A percentile compares a stretch with the other conserved stretches of the same genome.
phyloP scores from a whole-genome alignment of 2,329 filamentous ascomycete species.

The Chaetomiaceae sp. region DNA sequence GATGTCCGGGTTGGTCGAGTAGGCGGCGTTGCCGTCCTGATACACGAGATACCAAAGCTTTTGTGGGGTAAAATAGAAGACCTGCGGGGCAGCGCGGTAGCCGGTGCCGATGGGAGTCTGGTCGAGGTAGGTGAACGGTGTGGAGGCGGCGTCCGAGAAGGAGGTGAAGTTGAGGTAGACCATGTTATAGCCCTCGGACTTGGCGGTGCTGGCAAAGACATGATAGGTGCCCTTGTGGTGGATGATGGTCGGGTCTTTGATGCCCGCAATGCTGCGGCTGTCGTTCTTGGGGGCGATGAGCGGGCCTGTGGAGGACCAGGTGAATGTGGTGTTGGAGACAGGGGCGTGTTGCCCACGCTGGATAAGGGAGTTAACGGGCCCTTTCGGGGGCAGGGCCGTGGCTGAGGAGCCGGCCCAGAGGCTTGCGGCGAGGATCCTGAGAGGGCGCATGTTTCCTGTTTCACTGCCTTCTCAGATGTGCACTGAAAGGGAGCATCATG shows the following conservation, averaged over 20 bases:
- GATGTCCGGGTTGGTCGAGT: slow-evolving; percentile 38
- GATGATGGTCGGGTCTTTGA: slow-evolving; percentile 27
- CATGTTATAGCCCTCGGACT: slow-evolving; percentile 34
- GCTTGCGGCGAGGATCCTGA: no score
- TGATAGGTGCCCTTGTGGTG: slow-evolving; percentile 32
- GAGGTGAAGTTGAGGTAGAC: slow-evolving; percentile 38
- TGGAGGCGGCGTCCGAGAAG: slow-evolving; percentile 29
- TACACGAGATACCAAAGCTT: slow-evolving; percentile 39
- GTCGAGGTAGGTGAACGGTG: slow-evolving; percentile 37
- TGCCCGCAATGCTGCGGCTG: slow-evolving; percentile 17
- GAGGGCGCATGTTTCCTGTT: no score
- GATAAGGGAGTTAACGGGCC: no score
- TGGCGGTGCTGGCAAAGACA: slow-evolving; percentile 37
- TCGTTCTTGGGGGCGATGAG: slow-evolving; percentile 22
- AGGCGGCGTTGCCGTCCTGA: slow-evolving; percentile 40
- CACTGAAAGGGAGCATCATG: no score
- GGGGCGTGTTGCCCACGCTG: no score
- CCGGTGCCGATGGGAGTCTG: slow-evolving; percentile 34
- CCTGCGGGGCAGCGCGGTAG: slow-evolving; percentile 37
- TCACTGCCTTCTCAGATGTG: no score
- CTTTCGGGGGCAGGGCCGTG: no score
- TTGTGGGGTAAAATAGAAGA: slow-evolving; percentile 39
- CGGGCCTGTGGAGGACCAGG: slow-evolving; percentile 20
- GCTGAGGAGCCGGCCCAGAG: no score
- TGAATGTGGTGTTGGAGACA: slow-evolving; percentile 13